Base-by-base conservation (phyloP, 2,329 filamentous ascomycete genomes). In the Calonectria pseudoturangicola region DNA sequence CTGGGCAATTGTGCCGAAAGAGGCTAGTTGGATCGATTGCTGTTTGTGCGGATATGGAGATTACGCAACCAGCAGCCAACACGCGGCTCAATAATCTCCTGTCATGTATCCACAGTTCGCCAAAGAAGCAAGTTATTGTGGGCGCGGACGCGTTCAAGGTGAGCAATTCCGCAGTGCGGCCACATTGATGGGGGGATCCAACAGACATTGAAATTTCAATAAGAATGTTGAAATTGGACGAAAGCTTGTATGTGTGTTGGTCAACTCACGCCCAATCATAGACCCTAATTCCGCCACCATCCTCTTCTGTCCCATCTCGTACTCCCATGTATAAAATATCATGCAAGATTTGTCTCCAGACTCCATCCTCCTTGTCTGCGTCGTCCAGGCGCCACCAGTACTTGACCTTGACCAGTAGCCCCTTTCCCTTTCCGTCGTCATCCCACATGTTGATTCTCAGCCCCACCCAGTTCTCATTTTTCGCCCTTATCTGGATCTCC, bases 371-470 rank as follows among this genome's bases (percentile, higher is more conserved):
- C 70, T 77, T 79, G 8, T 62, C 66, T 0, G 33, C 73, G 0
- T 58, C 36, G 18, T 82, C 79, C 64, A 73, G 68, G 39, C 71
- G 76, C 80, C 78, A 82, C 81, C 80, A 82, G 39, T 82, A 82
- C 50, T 81, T 77, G 16, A 81, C 79, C 47, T 82, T 82, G 13
- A 81, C 75, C 39, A 82, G 18, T 50, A 48, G 16, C 5, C 70
- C 75, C 18, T 47, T 48, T 3, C 62, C 73, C 15, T 27, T 27
- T 4, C 47, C 66, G 15, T 45, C 39, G 3, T 79, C 79, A 27
- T 75, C 73, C 81, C 81, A 81, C 36, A 82, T 56, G 51, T 81
- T 79, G 3, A 81, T 80, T 43, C 79, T 77, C 76, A 80, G 75
- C 4, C 81, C 81, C 1, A 73, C 70, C 81, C 81, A 82, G 4